These are phyloP conservation scores for Diaporthe capsici DNA, from an alignment of 2,329 filamentous ascomycete genomes.

Conservation along the genomic window DNA sequence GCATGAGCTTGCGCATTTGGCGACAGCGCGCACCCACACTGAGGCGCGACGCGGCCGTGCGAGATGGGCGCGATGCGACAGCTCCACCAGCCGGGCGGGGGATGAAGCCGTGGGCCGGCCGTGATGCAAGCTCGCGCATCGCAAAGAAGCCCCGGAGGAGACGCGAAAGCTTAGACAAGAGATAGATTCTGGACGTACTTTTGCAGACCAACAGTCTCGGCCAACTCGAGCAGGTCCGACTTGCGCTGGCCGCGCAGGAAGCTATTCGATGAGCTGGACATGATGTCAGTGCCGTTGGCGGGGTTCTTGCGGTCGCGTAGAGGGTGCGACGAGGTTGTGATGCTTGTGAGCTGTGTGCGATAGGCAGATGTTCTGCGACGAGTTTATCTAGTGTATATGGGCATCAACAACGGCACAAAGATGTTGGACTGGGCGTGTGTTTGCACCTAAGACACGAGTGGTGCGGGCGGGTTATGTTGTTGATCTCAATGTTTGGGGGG, in stretches of 20 bases:
- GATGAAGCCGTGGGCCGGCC: not conserved
- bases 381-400: slow-evolving; percentile 27
- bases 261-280: slow-evolving; percentile 72
- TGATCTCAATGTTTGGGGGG: slow-evolving; percentile 32
- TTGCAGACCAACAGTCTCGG: slow-evolving; percentile 77
- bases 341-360: slow-evolving; percentile 39
- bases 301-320: slow-evolving; percentile 40
- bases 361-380: slow-evolving; percentile 21
- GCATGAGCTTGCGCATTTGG: not conserved
- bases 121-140: not conserved
- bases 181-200: slow-evolving; percentile 70
- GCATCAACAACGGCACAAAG: slow-evolving; percentile 33
- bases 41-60: not conserved
- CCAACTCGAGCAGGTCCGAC: slow-evolving; percentile 81
- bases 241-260: slow-evolving; percentile 89
- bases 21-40: slow-evolving; percentile 1
- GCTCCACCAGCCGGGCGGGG: not conserved
- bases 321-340: slow-evolving; percentile 51
- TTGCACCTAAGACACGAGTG: slow-evolving; percentile 16
- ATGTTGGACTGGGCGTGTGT: slow-evolving; percentile 1
- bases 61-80: slow-evolving; percentile 19
- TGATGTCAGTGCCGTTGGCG: slow-evolving; percentile 53
- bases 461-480: slow-evolving; percentile 34
- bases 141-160: not conserved
- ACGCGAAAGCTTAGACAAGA: slow-evolving; percentile 32